Percentiles rank a stretch among this genome's conserved stretches.
Conservation (phyloP, 2,329 filamentous ascomycete genomes). For the Alternaria sp. region DNA sequence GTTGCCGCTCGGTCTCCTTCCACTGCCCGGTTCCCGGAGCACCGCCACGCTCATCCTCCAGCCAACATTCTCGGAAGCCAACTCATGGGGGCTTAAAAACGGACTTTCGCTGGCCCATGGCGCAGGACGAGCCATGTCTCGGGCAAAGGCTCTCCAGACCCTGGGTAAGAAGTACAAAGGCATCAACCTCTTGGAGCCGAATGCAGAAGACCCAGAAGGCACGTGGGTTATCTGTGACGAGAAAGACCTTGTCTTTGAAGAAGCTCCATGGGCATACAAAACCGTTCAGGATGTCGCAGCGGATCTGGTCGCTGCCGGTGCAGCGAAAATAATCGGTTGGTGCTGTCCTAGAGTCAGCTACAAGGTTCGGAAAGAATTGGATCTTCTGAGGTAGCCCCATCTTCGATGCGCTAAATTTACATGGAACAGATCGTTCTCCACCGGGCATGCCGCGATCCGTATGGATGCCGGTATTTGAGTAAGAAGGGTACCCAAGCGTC, state of each 20-base stretch:
- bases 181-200: conserved; percentile 36
- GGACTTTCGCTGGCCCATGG: conserved; percentile 48
- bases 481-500: neutral
- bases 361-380: conserved; percentile 46
- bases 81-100: conserved; percentile 39
- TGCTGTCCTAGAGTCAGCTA: conserved; percentile 47
- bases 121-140: conserved; percentile 48
- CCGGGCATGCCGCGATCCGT: neutral
- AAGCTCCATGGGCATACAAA: conserved; percentile 50
- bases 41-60: conserved; percentile 49
- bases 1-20: conserved; percentile 38
- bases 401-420: neutral
- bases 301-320: conserved; percentile 44
- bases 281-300: conserved; percentile 46
- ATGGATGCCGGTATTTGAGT: neutral
- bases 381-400: neutral
- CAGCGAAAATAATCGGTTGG: conserved; percentile 41
- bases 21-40: conserved; percentile 48
- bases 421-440: neutral
- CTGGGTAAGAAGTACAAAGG: conserved; percentile 44
- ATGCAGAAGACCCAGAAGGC: conserved; percentile 26
- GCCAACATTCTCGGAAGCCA: conserved; percentile 38
- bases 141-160: conserved; percentile 42
- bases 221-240: conserved; percentile 50
- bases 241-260: conserved; percentile 48